Percentiles rank a stretch among this genome's conserved stretches.
phyloP scores from a whole-genome alignment of 2,329 filamentous ascomycete species.

The Epicoccum nigrum region DNA sequence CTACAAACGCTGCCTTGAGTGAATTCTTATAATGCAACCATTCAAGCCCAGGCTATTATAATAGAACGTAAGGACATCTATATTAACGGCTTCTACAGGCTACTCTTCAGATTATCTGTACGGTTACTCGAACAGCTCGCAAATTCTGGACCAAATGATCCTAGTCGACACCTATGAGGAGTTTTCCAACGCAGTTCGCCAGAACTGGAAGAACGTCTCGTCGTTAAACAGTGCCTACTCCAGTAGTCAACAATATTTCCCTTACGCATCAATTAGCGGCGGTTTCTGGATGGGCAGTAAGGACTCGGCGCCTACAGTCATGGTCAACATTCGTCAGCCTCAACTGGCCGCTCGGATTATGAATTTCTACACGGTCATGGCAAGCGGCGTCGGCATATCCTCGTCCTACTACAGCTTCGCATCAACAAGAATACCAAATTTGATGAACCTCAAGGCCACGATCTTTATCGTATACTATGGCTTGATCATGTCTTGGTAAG shows the following conservation, averaged over 20 bases:
- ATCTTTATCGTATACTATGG: slow-evolving; percentile 66
- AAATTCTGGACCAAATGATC: slow-evolving; percentile 45
- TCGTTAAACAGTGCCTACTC: no score
- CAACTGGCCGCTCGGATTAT: slow-evolving; percentile 13
- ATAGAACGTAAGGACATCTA: no score
- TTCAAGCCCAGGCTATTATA: no score
- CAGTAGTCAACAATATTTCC: slow-evolving; percentile 56
- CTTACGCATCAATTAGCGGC: slow-evolving; percentile 49
- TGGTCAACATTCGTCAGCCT: slow-evolving; percentile 51
- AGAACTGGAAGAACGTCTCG: slow-evolving; percentile 69
- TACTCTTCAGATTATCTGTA: background rate
- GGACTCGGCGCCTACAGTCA: slow-evolving; percentile 19
- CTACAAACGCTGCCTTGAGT: no score
- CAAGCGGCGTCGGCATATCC: slow-evolving; percentile 27
- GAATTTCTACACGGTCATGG: slow-evolving; percentile 28
- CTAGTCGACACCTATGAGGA: slow-evolving; percentile 67
- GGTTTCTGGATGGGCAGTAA: slow-evolving; percentile 31
- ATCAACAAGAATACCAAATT: slow-evolving; percentile 9
- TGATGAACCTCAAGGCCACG: slow-evolving; percentile 56
- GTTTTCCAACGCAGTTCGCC: slow-evolving; percentile 61
- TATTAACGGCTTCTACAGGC: background rate
- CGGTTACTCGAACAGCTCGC: slow-evolving; percentile 26
- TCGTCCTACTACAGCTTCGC: slow-evolving; percentile 26
- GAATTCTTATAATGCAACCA: no score
- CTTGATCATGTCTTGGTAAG: slow-evolving; percentile 68